Conservation (phyloP, 78 protist genomes). For the Guillardia theta region DNA sequence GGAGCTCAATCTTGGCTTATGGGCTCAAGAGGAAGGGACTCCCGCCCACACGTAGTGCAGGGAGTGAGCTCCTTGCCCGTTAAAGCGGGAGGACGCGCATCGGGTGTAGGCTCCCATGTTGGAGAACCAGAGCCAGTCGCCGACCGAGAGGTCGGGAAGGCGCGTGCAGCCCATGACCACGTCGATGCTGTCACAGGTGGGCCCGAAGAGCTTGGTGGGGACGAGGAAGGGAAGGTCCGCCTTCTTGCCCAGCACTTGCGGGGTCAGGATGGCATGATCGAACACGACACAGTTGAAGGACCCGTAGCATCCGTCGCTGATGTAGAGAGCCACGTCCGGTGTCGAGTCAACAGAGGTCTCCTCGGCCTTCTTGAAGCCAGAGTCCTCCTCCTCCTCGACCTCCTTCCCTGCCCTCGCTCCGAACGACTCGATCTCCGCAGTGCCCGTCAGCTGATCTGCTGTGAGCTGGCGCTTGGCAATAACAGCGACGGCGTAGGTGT, state of each 20-base stretch:
- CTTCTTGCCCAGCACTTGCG: constrained; percentile 30
- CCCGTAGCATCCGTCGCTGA: constrained; percentile 92
- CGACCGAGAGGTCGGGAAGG: constrained; percentile 85
- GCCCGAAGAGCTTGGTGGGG: constrained; percentile 89
- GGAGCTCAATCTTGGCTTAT: too few relatives aligned
- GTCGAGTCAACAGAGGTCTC: not conserved
- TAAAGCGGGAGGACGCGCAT: constrained; percentile 81
- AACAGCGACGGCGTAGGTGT: constrained; percentile 79
- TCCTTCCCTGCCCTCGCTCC: constrained; percentile 21
- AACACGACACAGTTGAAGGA: constrained; percentile 91
- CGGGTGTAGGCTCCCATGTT: constrained; percentile 97
- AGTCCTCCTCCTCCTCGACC: not conserved
- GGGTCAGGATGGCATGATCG: constrained; percentile 75
- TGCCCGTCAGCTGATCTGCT: not conserved
- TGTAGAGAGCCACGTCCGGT: constrained; percentile 66
- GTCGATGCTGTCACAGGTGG: constrained; percentile 97
- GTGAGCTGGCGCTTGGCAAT: constrained; percentile 58
- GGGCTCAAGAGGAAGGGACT: too few relatives aligned
- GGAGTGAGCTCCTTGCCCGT: constrained; percentile 70
- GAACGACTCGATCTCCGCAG: constrained; percentile 26
- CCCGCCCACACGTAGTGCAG: constrained; percentile 31
- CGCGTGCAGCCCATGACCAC: not conserved
- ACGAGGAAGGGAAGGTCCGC: not conserved
- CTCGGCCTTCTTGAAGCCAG: not conserved
- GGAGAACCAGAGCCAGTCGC: constrained; percentile 87